Percentiles rank a stretch among this genome's conserved stretches.
Evolutionary conservation across 2,329 filamentous ascomycete species (phyloP).

Genomic region (Alternaria metachromatica): DNA sequence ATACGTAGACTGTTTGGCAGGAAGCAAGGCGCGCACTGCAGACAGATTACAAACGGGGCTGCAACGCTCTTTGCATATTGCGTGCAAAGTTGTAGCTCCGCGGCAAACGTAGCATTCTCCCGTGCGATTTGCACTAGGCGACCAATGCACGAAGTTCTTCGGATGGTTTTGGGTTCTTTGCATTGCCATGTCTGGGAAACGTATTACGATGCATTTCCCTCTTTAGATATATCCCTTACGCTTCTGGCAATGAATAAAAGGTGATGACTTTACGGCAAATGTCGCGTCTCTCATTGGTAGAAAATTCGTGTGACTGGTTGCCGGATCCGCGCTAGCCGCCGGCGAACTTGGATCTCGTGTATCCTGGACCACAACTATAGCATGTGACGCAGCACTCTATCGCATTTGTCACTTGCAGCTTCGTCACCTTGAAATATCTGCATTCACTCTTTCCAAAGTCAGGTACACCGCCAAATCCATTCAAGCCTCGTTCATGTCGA

Average conservation of each 20-base stretch:
- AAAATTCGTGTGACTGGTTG: conserved; percentile 28
- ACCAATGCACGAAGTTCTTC: conserved; percentile 46
- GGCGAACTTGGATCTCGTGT: conserved; percentile 15
- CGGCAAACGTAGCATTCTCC: conserved; percentile 39
- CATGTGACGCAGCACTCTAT: not conserved
- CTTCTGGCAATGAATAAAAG: conserved; percentile 47
- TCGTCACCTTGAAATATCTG: not conserved
- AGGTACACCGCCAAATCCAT: not conserved
- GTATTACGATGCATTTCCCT: conserved; percentile 44
- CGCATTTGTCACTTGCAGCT: not conserved
- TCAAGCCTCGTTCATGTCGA: conserved; percentile 5
- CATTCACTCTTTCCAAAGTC: not conserved
- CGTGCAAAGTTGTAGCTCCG: conserved; percentile 35
- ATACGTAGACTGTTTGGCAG: conserved; percentile 34
- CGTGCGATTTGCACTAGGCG: conserved; percentile 41
- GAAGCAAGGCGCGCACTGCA: conserved; percentile 36
- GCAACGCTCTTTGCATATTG: conserved; percentile 29
- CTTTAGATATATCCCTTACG: conserved; percentile 45
- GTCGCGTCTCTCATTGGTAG: conserved; percentile 23
- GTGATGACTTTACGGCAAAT: conserved; percentile 44
- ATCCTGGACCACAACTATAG: not conserved
- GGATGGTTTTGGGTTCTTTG: conserved; percentile 47
- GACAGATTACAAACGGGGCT: conserved; percentile 31
- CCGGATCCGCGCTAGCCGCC: conserved; percentile 33
- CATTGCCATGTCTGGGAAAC: conserved; percentile 48